Base-by-base conservation (phyloP, 805 yeast genomes). In the Jamesozyma hellenica region DNA sequence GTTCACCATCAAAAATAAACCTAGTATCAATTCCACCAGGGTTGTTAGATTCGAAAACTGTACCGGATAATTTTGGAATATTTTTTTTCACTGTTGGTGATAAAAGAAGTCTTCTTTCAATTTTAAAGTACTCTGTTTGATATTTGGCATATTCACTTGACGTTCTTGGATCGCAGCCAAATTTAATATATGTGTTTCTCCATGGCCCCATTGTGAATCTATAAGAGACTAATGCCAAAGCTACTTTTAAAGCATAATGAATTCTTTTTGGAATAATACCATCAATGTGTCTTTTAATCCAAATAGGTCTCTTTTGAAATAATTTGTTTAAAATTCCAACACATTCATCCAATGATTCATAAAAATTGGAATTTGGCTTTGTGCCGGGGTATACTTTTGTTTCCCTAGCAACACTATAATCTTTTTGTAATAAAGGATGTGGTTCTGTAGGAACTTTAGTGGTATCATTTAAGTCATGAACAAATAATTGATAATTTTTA, bases 141-240 rank as follows among this genome's bases (percentile, higher is more conserved):
- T 76, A 86, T 27, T 59, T 60, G 43, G 83, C 79, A 49, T 68
- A 79, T 11, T 65, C 55, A 1, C 62, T 51, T 35, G 80, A 76
- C 2, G 60, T 50, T 32, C 73, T 64, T 0, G 97, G 96, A 60
- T 90, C 84, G 30, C 78, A 68, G 1, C 96, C 96, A 48, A 78
- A 76, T 47, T 66, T 72, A 34, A 87, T 77, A 56, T 81, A 86
- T 10, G 92, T 75, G 43, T 85, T 86, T 50, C 97, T 71, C 95
- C 95, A 92, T 0, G 97, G 98, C 0, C 98, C 98, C 52, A 82
- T 82, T 28, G 82, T 76, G 56, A 78, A 82, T 32, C 85, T 72
- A 56, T 77, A 92, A 0, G 95, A 72, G 0, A 86, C 82, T 56
- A 83, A 80, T 0, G 97, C 95, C 36, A 92, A 58, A 0, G 96